These are phyloP conservation scores for Cyclanthera cordifolia DNA, from an alignment of 306 rosid genomes.

Conservation along the genomic window DNA sequence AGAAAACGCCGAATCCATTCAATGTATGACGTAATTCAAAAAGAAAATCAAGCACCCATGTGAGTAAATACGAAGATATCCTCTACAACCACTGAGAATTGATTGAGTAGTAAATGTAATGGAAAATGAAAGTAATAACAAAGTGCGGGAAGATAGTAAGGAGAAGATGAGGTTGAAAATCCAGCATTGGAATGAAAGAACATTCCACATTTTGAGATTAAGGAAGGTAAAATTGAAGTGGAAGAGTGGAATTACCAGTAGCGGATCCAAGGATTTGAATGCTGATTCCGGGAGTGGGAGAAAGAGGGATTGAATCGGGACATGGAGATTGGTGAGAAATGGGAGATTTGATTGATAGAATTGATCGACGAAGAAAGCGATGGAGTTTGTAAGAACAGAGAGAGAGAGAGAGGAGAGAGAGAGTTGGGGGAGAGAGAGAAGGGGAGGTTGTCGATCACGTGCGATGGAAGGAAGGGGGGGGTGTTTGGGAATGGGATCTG, in stretches of 20 bases:
- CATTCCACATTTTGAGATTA: neutral
- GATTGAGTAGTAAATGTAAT: neutral
- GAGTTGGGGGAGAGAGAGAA: neutral
- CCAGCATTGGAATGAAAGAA: neutral
- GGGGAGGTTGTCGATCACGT: conserved; percentile 48
- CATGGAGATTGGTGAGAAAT: neutral
- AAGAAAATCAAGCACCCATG: neutral
- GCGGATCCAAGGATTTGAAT: conserved; percentile 56
- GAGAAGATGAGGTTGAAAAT: no score
- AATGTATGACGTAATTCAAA: neutral
- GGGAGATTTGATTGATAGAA: conserved; percentile 23
- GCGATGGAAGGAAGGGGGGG: conserved; percentile 18
- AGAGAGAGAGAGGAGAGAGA: conserved; percentile 1
- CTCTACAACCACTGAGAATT: neutral
- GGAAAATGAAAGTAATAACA: neutral
- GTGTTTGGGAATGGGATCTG: no score
- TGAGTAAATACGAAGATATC: neutral
- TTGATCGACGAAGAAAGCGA: conserved; percentile 37
- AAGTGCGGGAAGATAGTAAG: no score
- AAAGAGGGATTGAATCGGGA: neutral
- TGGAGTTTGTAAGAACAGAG: conserved; percentile 14
- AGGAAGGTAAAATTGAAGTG: neutral
- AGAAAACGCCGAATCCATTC: neutral
- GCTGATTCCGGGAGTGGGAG: conserved; percentile 14
- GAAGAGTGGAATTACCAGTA: conserved; percentile 36